These are phyloP conservation scores for Papiliotrema fonsecae DNA, from an alignment of 1,284 basidiomycete species.

Conservation along the genomic window DNA sequence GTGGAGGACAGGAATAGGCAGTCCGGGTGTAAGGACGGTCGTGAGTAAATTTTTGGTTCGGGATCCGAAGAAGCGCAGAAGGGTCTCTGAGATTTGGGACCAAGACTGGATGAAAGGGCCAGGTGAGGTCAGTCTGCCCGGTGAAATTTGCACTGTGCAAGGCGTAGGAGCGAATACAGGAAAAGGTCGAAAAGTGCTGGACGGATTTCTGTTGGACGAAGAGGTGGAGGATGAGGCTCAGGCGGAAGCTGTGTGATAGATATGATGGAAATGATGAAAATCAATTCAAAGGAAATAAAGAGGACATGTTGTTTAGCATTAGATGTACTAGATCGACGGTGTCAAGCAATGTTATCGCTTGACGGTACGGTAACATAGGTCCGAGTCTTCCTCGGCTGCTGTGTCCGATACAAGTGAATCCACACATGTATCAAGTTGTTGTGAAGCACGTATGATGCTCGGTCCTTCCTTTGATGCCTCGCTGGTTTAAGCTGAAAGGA, in stretches of 20 bases:
- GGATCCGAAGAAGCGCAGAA: constrained; percentile 60
- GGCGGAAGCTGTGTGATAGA: constrained; percentile 1
- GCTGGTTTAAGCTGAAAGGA: no score
- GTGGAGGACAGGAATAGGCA: constrained; percentile 53
- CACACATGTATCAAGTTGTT: no score
- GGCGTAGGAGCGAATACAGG: not conserved
- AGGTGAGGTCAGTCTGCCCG: constrained; percentile 23
- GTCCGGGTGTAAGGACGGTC: constrained; percentile 47
- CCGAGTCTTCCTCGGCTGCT: no score
- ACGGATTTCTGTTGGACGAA: constrained; percentile 33
- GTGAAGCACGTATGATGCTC: no score
- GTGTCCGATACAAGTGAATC: no score
- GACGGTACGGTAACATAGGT: no score
- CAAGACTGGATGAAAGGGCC: constrained; percentile 59
- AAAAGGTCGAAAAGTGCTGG: constrained; percentile 20
- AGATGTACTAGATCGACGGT: no score
- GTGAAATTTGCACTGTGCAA: not conserved
- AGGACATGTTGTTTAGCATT: no score
- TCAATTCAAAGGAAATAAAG: no score
- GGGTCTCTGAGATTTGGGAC: constrained; percentile 61
- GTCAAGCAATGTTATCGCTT: no score
- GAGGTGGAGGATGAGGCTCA: constrained; percentile 21
- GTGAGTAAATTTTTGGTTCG: constrained; percentile 63
- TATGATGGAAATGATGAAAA: no score
- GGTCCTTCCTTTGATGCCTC: no score